Percentiles rank a stretch among this genome's conserved stretches.
Evolutionary conservation across 2,329 filamentous ascomycete species (phyloP).

Genomic region (Paradendryphiella salina): DNA sequence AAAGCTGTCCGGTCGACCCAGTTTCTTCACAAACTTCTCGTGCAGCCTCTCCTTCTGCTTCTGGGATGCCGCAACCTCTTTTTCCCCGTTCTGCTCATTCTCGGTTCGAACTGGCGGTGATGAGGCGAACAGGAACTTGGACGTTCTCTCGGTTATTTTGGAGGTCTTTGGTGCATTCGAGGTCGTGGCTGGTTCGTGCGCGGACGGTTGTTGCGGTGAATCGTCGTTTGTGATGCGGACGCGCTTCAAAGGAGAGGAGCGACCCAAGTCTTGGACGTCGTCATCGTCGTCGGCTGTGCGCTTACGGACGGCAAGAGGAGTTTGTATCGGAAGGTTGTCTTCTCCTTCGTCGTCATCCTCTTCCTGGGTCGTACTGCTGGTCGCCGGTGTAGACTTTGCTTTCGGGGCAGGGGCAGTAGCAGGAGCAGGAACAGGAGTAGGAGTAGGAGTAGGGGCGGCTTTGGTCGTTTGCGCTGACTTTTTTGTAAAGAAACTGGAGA

Average conservation of each 20-base stretch:
- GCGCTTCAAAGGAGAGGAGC: constrained; percentile 46
- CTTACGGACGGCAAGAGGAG: constrained; percentile 25
- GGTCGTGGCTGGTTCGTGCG: constrained; percentile 25
- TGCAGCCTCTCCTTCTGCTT: constrained; percentile 73
- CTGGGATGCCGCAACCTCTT: constrained; percentile 57
- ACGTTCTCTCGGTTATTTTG: constrained; percentile 55
- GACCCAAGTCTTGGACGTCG: constrained; percentile 35
- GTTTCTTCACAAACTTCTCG: constrained; percentile 82
- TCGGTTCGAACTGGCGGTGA: constrained; percentile 47
- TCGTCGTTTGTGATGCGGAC: constrained; percentile 31
- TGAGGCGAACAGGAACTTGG: constrained; percentile 62
- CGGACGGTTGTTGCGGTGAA: constrained; percentile 27
- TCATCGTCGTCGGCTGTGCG: constrained; percentile 46
- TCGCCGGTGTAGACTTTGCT: constrained; percentile 28
- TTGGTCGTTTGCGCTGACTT: constrained; percentile 46
- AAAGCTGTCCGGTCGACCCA: constrained; percentile 83
- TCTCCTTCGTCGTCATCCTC: constrained; percentile 17
- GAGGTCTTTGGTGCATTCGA: constrained; percentile 37
- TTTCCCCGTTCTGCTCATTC: constrained; percentile 40
- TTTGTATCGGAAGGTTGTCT: constrained; percentile 15
- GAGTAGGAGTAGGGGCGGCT: constrained; percentile 9
- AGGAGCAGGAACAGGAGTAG: constrained; percentile 11
- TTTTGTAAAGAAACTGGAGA: constrained; percentile 79
- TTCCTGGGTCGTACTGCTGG: constrained; percentile 5
- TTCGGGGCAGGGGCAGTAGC: constrained; percentile 15